Conservation (phyloP, 2,329 filamentous ascomycete species). For the Colletotrichum sp. region DNA sequence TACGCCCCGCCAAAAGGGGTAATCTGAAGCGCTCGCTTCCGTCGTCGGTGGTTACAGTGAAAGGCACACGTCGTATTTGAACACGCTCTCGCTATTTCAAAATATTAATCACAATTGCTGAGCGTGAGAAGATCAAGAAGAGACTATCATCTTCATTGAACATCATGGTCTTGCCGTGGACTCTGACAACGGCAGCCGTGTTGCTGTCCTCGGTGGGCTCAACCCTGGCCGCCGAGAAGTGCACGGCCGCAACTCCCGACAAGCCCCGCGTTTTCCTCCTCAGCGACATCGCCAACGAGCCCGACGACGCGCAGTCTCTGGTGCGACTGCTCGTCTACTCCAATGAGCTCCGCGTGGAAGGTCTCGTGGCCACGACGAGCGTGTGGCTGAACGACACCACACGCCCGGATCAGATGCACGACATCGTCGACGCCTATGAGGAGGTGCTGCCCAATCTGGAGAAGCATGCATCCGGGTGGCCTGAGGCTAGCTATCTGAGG, state of each 20-base stretch:
- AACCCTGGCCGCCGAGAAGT: neutral
- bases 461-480: neutral
- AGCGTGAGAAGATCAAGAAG: neutral
- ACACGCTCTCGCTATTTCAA: neutral
- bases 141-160: too few relatives aligned
- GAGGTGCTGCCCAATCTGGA: slow-evolving; percentile 41
- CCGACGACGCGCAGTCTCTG: slow-evolving; percentile 39
- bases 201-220: neutral
- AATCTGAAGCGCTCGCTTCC: neutral
- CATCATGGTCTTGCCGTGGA: neutral
- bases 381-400: slow-evolving; percentile 38
- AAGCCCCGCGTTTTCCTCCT: slow-evolving; percentile 35
- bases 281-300: slow-evolving; percentile 42
- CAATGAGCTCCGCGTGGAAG: slow-evolving; percentile 41
- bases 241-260: neutral
- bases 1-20: neutral
- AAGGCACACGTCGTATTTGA: neutral
- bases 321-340: slow-evolving; percentile 39
- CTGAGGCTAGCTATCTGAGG: neutral
- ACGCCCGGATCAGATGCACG: slow-evolving; percentile 36
- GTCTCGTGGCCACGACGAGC: slow-evolving; percentile 39
- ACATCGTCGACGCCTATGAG: slow-evolving; percentile 40
- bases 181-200: neutral
- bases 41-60: neutral
- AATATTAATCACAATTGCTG: fast-evolving